These are phyloP conservation scores for Fusarium tjaetaba DNA, from an alignment of 2,329 filamentous ascomycete species.

Conservation along the genomic window DNA sequence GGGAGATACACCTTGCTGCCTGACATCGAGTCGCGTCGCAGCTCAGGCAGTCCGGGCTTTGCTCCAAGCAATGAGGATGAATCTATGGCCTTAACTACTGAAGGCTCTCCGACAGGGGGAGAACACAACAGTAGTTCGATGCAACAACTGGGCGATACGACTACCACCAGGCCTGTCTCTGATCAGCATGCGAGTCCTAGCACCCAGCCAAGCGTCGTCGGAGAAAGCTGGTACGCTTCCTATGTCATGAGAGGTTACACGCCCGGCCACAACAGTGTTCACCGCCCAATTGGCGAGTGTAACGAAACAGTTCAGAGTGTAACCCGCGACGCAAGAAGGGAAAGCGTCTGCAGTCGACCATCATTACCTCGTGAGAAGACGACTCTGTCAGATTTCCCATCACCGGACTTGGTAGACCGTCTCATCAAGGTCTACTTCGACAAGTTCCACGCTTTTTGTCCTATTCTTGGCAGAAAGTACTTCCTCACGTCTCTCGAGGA, in stretches of 20 bases:
- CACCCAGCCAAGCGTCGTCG: neutral
- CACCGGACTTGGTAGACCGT: neutral
- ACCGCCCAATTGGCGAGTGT: neutral
- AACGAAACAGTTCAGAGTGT: neutral
- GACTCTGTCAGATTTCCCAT: neutral
- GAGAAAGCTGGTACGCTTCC: conserved; percentile 1
- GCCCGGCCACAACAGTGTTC: neutral
- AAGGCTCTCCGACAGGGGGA: fast-evolving
- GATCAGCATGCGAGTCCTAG: neutral
- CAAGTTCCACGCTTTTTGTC: neutral
- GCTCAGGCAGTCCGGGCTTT: fast-evolving
- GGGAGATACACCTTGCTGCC: neutral
- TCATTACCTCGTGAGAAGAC: neutral
- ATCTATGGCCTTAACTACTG: fast-evolving
- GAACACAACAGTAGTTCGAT: no score
- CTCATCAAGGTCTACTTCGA: conserved; percentile 19
- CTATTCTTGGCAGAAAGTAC: neutral
- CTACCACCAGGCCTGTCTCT: fast-evolving
- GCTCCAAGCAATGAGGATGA: neutral
- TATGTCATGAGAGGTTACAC: conserved; percentile 15
- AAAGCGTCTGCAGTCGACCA: fast-evolving
- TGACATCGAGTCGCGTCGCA: no score
- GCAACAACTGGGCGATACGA: neutral
- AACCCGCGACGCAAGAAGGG: neutral
- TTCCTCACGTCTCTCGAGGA: neutral